These are phyloP conservation scores for Aspergillus pseudonomiae DNA, from an alignment of 2,329 filamentous ascomycete species.

Conservation along the genomic window DNA sequence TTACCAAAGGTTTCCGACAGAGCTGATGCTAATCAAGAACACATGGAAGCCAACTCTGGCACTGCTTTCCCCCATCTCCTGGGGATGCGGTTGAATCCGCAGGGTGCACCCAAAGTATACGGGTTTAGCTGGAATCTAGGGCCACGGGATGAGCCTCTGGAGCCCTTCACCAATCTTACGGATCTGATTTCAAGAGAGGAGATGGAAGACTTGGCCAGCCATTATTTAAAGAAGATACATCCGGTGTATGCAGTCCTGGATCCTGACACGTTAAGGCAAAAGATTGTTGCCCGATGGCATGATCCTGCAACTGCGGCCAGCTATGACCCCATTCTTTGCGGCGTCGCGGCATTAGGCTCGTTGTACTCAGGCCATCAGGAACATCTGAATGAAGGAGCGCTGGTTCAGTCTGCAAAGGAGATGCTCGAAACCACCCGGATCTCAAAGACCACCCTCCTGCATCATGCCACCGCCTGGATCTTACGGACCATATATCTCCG, in stretches of 20 bases:
- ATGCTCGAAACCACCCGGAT: conserved; percentile 45
- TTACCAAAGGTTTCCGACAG: background rate
- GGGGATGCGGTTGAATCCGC: conserved; percentile 56
- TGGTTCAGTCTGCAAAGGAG: conserved; percentile 49
- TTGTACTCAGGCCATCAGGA: conserved; percentile 52
- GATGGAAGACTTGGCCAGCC: conserved; percentile 47
- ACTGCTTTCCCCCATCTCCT: conserved; percentile 58
- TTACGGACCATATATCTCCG: conserved; percentile 57
- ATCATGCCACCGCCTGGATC: conserved; percentile 47
- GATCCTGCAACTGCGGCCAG: conserved; percentile 6
- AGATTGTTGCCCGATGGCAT: conserved; percentile 32
- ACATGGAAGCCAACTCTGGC: conserved; percentile 59
- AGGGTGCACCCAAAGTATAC: conserved; percentile 55
- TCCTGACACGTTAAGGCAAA: conserved; percentile 20
- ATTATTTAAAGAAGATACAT: conserved; percentile 57
- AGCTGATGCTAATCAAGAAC: conserved; percentile 14
- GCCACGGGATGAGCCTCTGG: conserved; percentile 11
- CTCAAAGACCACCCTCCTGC: conserved; percentile 24
- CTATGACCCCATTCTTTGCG: conserved; percentile 54
- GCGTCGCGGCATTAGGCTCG: conserved; percentile 56
- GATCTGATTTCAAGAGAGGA: conserved; percentile 44
- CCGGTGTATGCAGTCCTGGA: conserved; percentile 55
- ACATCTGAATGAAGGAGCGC: conserved; percentile 45
- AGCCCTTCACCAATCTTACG: conserved; percentile 45
- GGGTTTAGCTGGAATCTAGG: conserved; percentile 59